Evolutionary conservation across 2,329 filamentous ascomycete species (phyloP).

Genomic region (Elsinoe perseae): DNA sequence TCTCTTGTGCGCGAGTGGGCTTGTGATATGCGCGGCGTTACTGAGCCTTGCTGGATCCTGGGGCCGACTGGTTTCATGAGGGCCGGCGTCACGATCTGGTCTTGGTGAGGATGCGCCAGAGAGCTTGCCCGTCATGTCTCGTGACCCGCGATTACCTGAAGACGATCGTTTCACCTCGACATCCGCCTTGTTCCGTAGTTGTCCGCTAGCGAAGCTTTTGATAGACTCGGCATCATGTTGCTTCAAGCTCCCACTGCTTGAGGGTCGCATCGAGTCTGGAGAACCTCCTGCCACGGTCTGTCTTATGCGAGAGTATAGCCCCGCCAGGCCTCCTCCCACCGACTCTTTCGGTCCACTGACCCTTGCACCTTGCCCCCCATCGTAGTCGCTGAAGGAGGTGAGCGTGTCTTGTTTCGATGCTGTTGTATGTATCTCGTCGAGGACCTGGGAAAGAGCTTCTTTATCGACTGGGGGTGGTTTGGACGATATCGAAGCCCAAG

Average conservation of each 20-base stretch:
- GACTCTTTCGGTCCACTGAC: conserved; percentile 30
- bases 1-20: background rate
- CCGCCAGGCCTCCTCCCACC: conserved; percentile 53
- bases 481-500: conserved; percentile 33
- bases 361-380: conserved; percentile 52
- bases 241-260: conserved; percentile 32
- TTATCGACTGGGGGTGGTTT: conserved; percentile 48
- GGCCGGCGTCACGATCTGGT: background rate
- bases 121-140: conserved; percentile 4
- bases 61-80: background rate
- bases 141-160: conserved; percentile 5
- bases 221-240: conserved; percentile 25
- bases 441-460: conserved; percentile 65
- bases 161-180: conserved; percentile 8
- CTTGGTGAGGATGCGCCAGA: conserved; percentile 7
- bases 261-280: conserved; percentile 64
- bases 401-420: conserved; percentile 78
- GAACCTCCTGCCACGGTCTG: conserved; percentile 26
- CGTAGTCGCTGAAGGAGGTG: conserved; percentile 92
- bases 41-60: background rate
- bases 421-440: conserved; percentile 81
- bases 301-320: conserved; percentile 77
- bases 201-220: conserved; percentile 18
- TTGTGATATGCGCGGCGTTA: background rate
- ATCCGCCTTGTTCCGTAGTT: background rate